A percentile compares a stretch with the other conserved stretches of the same genome.
Evolutionary conservation across 352 stramenopile genomes (phyloP).

Genomic region (Elongisporangium senticosum): DNA sequence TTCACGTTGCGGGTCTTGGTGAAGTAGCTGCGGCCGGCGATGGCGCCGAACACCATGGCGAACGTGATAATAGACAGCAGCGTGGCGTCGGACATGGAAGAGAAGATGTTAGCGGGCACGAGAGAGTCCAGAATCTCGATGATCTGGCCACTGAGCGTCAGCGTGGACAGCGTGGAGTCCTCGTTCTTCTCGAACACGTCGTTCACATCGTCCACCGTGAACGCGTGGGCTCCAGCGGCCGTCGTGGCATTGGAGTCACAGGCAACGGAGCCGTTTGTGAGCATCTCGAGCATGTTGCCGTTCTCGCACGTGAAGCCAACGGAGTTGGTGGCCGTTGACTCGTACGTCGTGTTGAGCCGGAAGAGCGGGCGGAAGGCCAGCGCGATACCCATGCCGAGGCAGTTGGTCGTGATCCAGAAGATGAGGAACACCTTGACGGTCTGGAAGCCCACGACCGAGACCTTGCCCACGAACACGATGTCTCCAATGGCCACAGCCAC

Average conservation of each 20-base stretch:
- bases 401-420: conserved; percentile 43
- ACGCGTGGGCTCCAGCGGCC: conserved; percentile 14
- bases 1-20: conserved; percentile 49
- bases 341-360: conserved; percentile 16
- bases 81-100: conserved; percentile 24
- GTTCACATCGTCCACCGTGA: conserved; percentile 29
- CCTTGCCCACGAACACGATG: conserved; percentile 71
- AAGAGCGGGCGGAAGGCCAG: conserved; percentile 59
- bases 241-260: conserved; percentile 16
- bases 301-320: conserved; percentile 52
- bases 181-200: conserved; percentile 14
- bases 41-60: conserved; percentile 35
- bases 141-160: conserved; percentile 20
- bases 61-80: conserved; percentile 49
- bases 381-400: conserved; percentile 48
- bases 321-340: conserved; percentile 17
- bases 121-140: conserved; percentile 25
- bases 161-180: conserved; percentile 2
- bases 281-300: conserved; percentile 20
- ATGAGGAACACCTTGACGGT: conserved; percentile 59
- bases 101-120: conserved; percentile 37
- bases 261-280: background rate
- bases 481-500: conserved; percentile 72
- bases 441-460: conserved; percentile 57
- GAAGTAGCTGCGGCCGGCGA: conserved; percentile 55